Base-by-base conservation (phyloP, 768 basidiomycete genomes). In the Collybia nuda region DNA sequence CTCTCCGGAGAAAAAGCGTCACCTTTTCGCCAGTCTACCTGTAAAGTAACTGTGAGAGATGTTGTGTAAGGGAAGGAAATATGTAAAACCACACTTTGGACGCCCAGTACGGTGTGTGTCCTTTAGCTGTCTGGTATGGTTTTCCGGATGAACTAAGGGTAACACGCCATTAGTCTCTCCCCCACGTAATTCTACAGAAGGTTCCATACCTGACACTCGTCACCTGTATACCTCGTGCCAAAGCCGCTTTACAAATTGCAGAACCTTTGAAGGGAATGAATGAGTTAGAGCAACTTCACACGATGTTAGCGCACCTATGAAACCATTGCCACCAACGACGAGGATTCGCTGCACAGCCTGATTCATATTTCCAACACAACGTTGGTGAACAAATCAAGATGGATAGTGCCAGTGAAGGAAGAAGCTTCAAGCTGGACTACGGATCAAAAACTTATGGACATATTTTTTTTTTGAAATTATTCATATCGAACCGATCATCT, bases 251-350 rank as follows among this genome's bases (percentile, higher is more conserved):
- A 70, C 95, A 98, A 24, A 99, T 82, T 3, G 94, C 89, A 22
- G 97, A 98, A 45, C 97, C 95, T 97, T 67, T 38, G 24, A 50
- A 28, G 38, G 39, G 41, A 26, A 26, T 32, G 35, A 49, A 44
- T 50, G 36, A 58, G 37, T 12, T 22, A 35, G 18, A 40, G 18
- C 29, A 2, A 38, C 44, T 29, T 28, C 14, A 15, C 17, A 53
- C 22, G 22, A 22, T 18, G 22, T 19, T 24, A 39, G 46, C 51
- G 21, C 56, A 90, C 95, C 96, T 61, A 99, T 84, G 74, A 97
- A 98, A 5, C 97, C 97, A 72, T 97, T 97, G 40, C 97, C 97
- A n/a, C 97, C 97, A 1, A 98, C 81, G 37, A 99, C 93, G n/a
- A 98, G 82, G 32, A 98, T 78, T 61, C 76, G 87, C 47, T 74